Conservation (phyloP, 2,329 filamentous ascomycete genomes). For the Pestalotiopsis sp. region DNA sequence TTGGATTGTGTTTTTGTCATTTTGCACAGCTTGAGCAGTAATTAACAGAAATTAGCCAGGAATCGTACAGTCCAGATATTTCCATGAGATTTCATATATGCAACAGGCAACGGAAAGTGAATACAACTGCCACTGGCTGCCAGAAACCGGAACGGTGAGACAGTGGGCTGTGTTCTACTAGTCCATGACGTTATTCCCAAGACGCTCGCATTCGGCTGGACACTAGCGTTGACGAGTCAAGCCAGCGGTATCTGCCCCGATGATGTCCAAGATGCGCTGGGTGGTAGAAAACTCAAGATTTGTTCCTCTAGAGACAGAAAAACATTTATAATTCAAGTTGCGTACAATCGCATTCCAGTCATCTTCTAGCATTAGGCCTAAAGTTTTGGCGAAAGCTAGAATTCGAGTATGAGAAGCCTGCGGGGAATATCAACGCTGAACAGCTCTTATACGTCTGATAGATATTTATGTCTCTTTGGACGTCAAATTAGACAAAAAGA, state of each 20-base stretch:
- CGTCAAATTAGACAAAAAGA: too few species aligned
- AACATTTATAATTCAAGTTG: neutral
- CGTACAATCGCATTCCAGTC: neutral
- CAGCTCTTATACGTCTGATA: neutral
- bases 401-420: neutral
- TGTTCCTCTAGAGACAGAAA: neutral
- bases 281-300: neutral
- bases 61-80: neutral
- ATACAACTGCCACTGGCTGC: neutral
- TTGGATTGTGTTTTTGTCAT: constrained; percentile 27
- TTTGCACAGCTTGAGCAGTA: neutral
- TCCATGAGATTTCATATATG: neutral
- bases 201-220: neutral
- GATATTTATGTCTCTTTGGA: too few species aligned
- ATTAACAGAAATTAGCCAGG: neutral
- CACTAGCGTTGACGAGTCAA: neutral
- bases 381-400: neutral
- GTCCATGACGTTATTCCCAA: neutral
- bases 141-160: neutral
- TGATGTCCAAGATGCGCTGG: neutral
- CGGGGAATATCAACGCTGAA: neutral
- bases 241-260: neutral
- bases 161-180: neutral
- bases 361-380: neutral
- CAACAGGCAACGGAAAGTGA: neutral